These are phyloP conservation scores for Aethionema arabicum DNA, from an alignment of 345 rosid genomes.

Conservation along the genomic window DNA sequence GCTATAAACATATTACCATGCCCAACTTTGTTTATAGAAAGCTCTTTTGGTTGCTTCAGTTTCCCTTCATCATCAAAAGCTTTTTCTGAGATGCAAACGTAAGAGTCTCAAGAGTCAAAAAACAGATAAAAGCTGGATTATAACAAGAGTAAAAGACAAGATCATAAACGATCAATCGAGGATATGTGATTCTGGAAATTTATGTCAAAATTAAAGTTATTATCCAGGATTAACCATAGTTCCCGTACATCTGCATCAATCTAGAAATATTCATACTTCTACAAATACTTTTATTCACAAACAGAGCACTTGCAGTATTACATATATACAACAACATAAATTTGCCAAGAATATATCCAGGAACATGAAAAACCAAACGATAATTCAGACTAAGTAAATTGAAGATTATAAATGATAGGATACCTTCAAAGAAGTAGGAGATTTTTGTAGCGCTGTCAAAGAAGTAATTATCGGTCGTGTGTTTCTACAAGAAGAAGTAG, in stretches of 20 bases:
- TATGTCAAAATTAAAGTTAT: background rate
- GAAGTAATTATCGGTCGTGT: slow-evolving; percentile 72
- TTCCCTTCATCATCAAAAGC: slow-evolving; percentile 82
- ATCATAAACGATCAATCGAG: background rate
- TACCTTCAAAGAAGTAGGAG: slow-evolving; percentile 97
- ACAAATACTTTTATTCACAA: background rate
- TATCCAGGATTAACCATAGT: background rate
- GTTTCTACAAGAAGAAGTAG: slow-evolving; percentile 40
- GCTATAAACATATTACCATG: slow-evolving; percentile 51
- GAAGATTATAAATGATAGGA: background rate
- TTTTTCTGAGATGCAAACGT: slow-evolving; percentile 54
- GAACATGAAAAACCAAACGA: background rate
- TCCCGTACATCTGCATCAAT: background rate
- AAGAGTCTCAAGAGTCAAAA: background rate
- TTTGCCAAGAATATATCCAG: background rate
- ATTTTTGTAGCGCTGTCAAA: slow-evolving; percentile 81
- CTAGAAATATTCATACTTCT: background rate
- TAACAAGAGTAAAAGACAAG: slow-evolving; percentile 4
- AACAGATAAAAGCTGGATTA: background rate
- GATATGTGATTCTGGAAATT: background rate
- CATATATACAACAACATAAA: background rate
- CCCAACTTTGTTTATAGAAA: slow-evolving; percentile 94
- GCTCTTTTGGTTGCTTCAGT: slow-evolving; percentile 75
- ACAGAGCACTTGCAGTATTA: background rate
- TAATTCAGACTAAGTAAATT: background rate